Evolutionary conservation across 2,329 filamentous ascomycete species (phyloP), one percentile per base, ranked within the genome.

Genomic region (Westerdykella ornata): DNA sequence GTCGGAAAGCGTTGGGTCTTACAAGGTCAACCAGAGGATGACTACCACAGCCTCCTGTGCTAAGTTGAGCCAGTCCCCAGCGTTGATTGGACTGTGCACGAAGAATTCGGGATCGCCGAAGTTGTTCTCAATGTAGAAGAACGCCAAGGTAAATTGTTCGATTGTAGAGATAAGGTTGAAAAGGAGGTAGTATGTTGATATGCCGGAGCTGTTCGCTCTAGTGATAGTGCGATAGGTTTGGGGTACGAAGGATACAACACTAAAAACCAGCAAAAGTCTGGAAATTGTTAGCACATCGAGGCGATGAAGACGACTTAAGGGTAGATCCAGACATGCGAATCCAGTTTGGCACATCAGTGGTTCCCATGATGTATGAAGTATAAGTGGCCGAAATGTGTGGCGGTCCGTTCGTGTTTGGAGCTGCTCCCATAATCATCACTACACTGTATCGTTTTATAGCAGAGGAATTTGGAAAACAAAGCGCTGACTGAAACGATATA

Each of bases 131-230:
- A 38, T 19, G 16, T 34, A 42, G 28, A 22, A 42, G 31, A 42
- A 38, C 20, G 35, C 31, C 14, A 42, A 30, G 11, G 41, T 22
- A 14, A 42, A 38, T 11, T 42, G 41, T 34, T 42, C 41, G 4
- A 35, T 42, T 13, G 36, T 20, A 13, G 28, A 38, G 17, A 42
- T 42, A 30, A 42, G 35, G 30, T 42, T 42, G 35, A 42, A 35
- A n/a, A 42, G 29, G 5, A 42, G 13, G 35, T 42, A 42, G 30
- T 26, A 28, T 26, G 35, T 34, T 20, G 41, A 42, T n/a, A 42
- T 42, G 26, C 41, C 41, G 19, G 35, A 18, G 28, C 35, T 34
- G 8, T 34, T 22, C 34, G 26, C 33, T 16, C 18, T 38, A 1
- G 35, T 15, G 13, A 42, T 16, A 14, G 35, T 34, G 31, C 35